These are phyloP conservation scores for Salix dunnii DNA, from an alignment of 345 rosid species.

Conservation along the genomic window DNA sequence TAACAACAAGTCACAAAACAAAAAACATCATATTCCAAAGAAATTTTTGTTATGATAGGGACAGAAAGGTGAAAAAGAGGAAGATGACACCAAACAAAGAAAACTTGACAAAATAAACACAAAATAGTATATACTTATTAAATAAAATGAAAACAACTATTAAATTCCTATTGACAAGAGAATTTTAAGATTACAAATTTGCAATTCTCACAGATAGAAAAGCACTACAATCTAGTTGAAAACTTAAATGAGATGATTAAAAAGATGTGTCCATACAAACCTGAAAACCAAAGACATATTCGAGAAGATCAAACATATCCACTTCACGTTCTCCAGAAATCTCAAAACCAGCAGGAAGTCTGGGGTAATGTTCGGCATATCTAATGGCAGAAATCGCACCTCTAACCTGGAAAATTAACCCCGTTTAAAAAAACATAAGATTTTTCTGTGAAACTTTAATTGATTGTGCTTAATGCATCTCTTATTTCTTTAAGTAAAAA, in stretches of 20 bases:
- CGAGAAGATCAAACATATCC: constrained; percentile 91
- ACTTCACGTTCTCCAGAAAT: constrained; percentile 73
- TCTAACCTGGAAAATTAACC: constrained; percentile 56
- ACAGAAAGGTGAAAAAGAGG: neutral
- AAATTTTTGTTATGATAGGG: neutral
- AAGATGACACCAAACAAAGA: neutral
- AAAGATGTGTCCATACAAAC: constrained; percentile 32
- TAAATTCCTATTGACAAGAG: too few relatives aligned
- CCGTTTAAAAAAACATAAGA: neutral
- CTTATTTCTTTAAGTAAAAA: too few relatives aligned
- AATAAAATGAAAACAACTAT: too few relatives aligned
- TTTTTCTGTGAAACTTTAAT: neutral
- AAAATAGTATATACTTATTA: too few relatives aligned
- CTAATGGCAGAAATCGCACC: constrained; percentile 80
- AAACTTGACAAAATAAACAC: neutral
- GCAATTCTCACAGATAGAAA: neutral
- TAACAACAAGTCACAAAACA: too few relatives aligned
- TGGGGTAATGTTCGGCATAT: constrained; percentile 77
- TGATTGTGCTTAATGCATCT: neutral
- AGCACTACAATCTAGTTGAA: neutral
- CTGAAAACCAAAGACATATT: constrained; percentile 94
- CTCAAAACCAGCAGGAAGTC: constrained; percentile 62
- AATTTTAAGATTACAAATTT: neutral
- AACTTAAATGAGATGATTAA: neutral
- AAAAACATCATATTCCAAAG: too few relatives aligned